Base-by-base conservation (phyloP, 1,284 basidiomycete genomes). In the Irpex lacteus region DNA sequence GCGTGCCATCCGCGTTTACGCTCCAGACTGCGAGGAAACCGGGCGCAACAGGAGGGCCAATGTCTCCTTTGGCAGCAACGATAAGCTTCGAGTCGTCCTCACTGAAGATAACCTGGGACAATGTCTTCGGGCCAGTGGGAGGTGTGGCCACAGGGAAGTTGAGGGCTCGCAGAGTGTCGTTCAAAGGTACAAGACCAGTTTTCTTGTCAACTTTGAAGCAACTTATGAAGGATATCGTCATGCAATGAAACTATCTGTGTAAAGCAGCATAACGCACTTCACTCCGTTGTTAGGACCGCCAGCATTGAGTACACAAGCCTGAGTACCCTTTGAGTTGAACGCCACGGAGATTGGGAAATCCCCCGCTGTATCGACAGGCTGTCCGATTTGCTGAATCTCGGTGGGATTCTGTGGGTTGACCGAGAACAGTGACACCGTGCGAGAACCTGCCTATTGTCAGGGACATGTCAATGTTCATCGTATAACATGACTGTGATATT, bases 21-120 rank as follows among this genome's bases (percentile, higher is more conserved):
- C 79, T 76, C 80, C 81, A 85, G 15, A 78, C 73, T 5, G 82
- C 82, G 64, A 84, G 70, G 74, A 80, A 83, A 36, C 82, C 83
- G 7, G 81, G 79, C 3, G 73, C 75, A n/a, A 47, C 40, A 47
- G 40, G 40, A 5, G 71, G 69, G 6, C 81, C 80, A 21, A 74
- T 66, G n/a, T 47, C n/a, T 32, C 82, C 82, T 69, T 84, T 83
- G 68, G 84, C 78, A 40, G 81, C 79, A 6, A 76, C 82, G 58
- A 82, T 72, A 44, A 84, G 75, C 65, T 80, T 74, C 40, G 68
- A 77, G 61, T 73, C 75, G 67, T 82, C 79, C 73, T 5, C 81
- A 82, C n/a, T 47, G 40, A 47, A 47, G n/a, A 47, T 3, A 11
- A 47, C 40, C n/a, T 47, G 40, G n/a, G 40, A 13, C 40, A 47